A percentile compares a stretch with the other conserved stretches of the same genome.
Conservation (phyloP, 176 grass and related monocot species). For the Metroxylon sagu region DNA sequence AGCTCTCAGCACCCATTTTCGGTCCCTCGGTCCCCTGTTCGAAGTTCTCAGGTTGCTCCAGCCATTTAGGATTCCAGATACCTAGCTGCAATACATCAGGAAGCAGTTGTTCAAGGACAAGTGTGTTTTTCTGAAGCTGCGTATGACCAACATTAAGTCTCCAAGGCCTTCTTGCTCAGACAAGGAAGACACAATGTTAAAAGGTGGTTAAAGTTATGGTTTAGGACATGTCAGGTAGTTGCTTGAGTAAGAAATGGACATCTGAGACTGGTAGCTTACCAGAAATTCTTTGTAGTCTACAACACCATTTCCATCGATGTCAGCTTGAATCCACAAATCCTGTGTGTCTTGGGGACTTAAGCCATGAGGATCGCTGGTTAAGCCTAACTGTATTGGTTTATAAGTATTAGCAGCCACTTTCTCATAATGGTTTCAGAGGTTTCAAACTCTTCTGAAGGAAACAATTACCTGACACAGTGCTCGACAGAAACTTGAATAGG, state of each 20-base stretch:
- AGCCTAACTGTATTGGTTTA: conserved; percentile 41
- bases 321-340: conserved; percentile 60
- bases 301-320: conserved; percentile 47
- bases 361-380: conserved; percentile 47
- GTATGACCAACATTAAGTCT: no score
- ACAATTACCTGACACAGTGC: conserved; percentile 65
- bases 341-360: conserved; percentile 59
- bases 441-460: not conserved
- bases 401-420: conserved; percentile 6
- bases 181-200: no score
- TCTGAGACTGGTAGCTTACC: conserved; percentile 18
- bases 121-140: not conserved
- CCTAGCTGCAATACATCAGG: conserved; percentile 27
- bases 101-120: conserved; percentile 2
- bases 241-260: no score
- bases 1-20: conserved; percentile 8
- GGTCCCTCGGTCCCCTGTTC: conserved; percentile 13
- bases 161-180: no score
- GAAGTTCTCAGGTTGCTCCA: conserved; percentile 24
- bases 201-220: no score
- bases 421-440: conserved; percentile 7
- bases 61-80: conserved; percentile 52
- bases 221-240: no score
- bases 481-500: conserved; percentile 67
- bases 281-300: conserved; percentile 70